Conservation (phyloP, 306 rosid species). For the Inga leiocalycina region DNA sequence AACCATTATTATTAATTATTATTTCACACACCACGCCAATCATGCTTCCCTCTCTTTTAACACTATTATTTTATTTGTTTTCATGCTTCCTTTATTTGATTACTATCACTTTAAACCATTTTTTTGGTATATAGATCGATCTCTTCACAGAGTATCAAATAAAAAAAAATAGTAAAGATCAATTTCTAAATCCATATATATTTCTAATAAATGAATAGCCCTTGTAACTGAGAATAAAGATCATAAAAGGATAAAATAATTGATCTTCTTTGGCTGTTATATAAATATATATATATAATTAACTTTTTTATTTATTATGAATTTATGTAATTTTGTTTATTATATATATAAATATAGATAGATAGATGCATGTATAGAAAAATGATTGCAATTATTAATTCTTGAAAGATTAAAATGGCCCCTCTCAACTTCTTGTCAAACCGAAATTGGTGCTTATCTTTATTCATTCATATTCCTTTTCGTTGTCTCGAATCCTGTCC, state of each 20-base stretch:
- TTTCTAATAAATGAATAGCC: not conserved
- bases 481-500: not conserved
- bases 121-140: not conserved
- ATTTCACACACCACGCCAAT: not conserved
- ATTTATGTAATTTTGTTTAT: not conserved
- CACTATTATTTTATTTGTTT: not conserved
- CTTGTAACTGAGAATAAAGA: not conserved
- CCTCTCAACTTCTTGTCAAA: not conserved
- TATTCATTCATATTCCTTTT: not conserved
- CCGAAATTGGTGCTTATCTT: not conserved
- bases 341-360: not conserved
- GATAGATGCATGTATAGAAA: not conserved
- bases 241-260: not conserved
- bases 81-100: not conserved
- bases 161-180: not conserved
- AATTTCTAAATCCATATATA: not conserved
- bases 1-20: not conserved
- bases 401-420: constrained; percentile 4
- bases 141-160: not conserved
- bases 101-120: not conserved
- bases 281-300: too few relatives aligned
- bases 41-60: not conserved
- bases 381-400: too few relatives aligned
- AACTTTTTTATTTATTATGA: not conserved
- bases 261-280: not conserved